Percentiles rank a stretch among this genome's conserved stretches.
These are phyloP conservation scores for Heliosperma pusillum DNA, from an alignment of 148 eudicot species.

Conservation along the genomic window DNA sequence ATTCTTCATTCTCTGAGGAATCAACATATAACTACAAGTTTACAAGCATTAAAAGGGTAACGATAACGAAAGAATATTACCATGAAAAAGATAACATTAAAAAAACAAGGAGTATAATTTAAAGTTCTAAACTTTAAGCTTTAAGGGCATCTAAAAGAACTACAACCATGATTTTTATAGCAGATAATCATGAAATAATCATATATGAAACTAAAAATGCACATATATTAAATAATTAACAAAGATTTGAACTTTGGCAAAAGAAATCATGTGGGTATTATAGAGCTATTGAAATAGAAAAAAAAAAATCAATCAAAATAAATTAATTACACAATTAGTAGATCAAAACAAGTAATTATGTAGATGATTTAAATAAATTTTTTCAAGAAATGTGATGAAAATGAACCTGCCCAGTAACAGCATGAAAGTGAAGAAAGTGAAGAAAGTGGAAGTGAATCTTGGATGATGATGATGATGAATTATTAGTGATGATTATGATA, in stretches of 20 bases:
- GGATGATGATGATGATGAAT: neutral
- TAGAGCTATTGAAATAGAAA: neutral
- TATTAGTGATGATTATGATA: neutral
- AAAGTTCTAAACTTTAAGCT: constrained; percentile 1
- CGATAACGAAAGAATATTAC: neutral
- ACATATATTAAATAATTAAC: neutral
- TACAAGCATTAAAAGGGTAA: neutral
- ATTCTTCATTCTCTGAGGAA: neutral
- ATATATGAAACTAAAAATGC: neutral
- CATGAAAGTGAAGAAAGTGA: neutral
- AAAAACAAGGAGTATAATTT: neutral
- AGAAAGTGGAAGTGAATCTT: neutral
- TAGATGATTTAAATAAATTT: neutral
- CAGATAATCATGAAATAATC: constrained; percentile 2
- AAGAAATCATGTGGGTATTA: neutral
- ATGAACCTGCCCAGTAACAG: constrained; percentile 1
- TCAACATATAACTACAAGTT: neutral
- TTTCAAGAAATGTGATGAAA: neutral
- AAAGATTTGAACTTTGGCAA: neutral
- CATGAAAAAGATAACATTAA: neutral
- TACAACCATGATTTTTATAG: neutral
- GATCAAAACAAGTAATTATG: neutral
- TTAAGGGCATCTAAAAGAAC: neutral
- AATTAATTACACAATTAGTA: neutral
- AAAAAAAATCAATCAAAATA: neutral